phyloP scores from a whole-genome alignment of 352 stramenopile genomes.

The Phytopythium delawarense region DNA sequence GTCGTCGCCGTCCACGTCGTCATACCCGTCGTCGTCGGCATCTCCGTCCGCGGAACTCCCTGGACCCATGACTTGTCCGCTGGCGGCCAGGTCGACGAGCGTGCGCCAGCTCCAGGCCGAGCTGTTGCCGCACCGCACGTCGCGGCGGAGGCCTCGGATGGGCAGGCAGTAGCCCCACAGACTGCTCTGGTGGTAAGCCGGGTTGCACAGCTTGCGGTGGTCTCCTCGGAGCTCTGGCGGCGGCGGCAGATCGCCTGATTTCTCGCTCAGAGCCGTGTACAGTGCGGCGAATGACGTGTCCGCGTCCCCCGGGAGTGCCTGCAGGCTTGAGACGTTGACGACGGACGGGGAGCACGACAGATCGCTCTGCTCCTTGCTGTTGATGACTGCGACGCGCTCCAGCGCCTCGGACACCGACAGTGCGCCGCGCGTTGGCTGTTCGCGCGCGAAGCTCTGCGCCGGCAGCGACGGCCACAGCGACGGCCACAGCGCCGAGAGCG shows the following conservation, averaged over 20 bases:
- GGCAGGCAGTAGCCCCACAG: slow-evolving; percentile 5
- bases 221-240: not conserved
- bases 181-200: not conserved
- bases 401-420: not conserved
- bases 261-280: slow-evolving; percentile 1
- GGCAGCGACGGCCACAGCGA: slow-evolving; percentile 1
- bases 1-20: not conserved
- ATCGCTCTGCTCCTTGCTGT: not conserved
- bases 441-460: not conserved
- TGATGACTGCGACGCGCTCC: not conserved
- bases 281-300: not conserved
- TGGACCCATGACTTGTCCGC: not conserved
- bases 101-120: not conserved
- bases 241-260: not conserved
- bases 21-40: not conserved
- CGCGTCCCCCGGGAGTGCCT: not conserved
- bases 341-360: not conserved
- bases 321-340: not conserved
- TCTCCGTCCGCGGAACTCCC: not conserved
- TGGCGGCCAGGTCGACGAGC: slow-evolving; percentile 1
- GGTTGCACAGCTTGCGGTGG: slow-evolving; percentile 5
- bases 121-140: not conserved
- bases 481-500: too few species aligned
- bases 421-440: not conserved
- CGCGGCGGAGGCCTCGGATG: not conserved